Evolutionary conservation across 768 basidiomycete genomes (phyloP), one percentile per base, ranked within the genome.

Genomic region (Mycena indigotica): DNA sequence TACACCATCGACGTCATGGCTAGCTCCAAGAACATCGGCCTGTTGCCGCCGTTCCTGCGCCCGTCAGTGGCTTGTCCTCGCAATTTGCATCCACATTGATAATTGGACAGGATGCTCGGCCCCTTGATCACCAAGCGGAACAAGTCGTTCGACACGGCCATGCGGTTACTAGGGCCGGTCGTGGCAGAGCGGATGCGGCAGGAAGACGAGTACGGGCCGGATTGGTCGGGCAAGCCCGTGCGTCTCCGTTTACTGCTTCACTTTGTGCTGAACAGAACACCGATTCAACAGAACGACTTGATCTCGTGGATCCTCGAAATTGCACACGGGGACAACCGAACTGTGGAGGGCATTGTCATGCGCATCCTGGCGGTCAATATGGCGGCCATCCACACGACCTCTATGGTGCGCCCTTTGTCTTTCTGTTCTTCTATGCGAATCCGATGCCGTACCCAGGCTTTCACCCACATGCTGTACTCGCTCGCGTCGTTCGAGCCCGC

Each of bases 381-480:
- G 52, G 75, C 73, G 0, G 69, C 76, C 2, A 72, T 71, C 29
- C 80, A 81, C 54, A 80, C 76, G 0, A 69, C 74, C 2, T 69
- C 78, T 2, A 65, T 69, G 55, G 79, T 79, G 51, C 6, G 70
- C 32, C 15, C 25, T 4, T 23, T 35, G 21, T 19, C 16, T 0
- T 16, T 50, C 17, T 13, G 8, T 17, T 12, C 23, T 16, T 4
- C 25, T 19, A 45, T 41, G n/a, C n/a, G 2, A 26, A 26, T 28
- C 44, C 28, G 10, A 10, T 6, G 21, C 17, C 16, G 24, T 25
- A 50, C n/a, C n/a, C 23, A 69, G 68, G 57, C 65, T 3, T 65
- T 76, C 55, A 66, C 67, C 0, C 73, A 71, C 19, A 68, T 66
- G 1, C 52, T 74, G 3, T 71, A 64, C 50, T 55, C 68, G 55